Evolutionary conservation across 129 eudicot genomes (phyloP), one percentile per base, ranked within the genome.

Genomic region (Tagetes patula): DNA sequence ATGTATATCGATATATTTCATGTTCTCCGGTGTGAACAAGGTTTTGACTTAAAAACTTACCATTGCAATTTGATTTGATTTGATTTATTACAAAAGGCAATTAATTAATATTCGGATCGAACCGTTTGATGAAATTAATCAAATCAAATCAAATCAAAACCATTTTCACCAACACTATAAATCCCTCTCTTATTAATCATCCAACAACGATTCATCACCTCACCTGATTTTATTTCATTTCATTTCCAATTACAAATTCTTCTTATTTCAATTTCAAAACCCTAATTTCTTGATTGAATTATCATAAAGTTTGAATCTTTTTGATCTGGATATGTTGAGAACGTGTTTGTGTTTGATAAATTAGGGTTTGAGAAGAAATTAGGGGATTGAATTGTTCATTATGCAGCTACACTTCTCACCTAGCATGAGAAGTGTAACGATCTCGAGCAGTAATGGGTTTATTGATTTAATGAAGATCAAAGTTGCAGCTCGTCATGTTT

Each of bases 341-440:
- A 55, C 42, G 37, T 67, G 72, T 47, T 47, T 52, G 7, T n/a
- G 27, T 20, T 20, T 20, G 27, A 20, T 20, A 20, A 53, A 67
- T 50, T 61, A 75, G 85, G 82, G 83, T 74, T 62, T 43, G 77
- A 49, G 3, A 52, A 66, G 32, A 70, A 59, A 73, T 67, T 69
- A 63, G 85, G 62, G 83, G 82, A 69, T 79, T 20, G 27, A 20
- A 14, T 54, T 8, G 20, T 54, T 54, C 88, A 94, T 82, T 90
- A 93, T 93, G 98, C 98, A 89, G 96, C 92, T 93, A 72, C 98
- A 88, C 79, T 87, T 93, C 83, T 90, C 96, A 88, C 96, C 96
- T 86, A 93, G 98, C 80, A 93, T 90, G 98, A 90, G 91, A 93
- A 93, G 98, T 84, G 85, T 93, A 85, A 93, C 98, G 74, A 90